Percentiles rank a stretch among this genome's conserved stretches.
These are phyloP conservation scores for Phytophthora brassicae DNA, from an alignment of 352 stramenopile genomes.

Conservation along the genomic window DNA sequence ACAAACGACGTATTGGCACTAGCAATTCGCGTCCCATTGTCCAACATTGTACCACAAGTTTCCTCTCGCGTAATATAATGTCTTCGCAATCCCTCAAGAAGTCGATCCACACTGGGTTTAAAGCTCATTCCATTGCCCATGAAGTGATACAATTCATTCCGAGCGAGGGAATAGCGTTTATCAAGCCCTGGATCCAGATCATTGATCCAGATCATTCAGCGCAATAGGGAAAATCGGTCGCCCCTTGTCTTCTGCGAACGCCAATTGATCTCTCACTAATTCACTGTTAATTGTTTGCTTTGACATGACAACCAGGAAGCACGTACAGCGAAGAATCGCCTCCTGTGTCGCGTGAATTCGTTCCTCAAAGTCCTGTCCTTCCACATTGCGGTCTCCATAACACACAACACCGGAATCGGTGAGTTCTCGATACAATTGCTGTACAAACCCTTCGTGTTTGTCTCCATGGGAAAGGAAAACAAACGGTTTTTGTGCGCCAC, in stretches of 20 bases:
- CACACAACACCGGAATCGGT: slow-evolving; percentile 52
- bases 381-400: slow-evolving; percentile 68
- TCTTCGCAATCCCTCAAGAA: slow-evolving; percentile 47
- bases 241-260: slow-evolving; percentile 83
- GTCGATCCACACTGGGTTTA: slow-evolving; percentile 53
- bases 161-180: slow-evolving; percentile 80
- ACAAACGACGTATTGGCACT: slow-evolving; percentile 49
- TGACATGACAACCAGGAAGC: slow-evolving; percentile 80
- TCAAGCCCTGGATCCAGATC: slow-evolving; percentile 73
- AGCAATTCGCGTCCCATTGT: slow-evolving; percentile 31
- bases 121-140: slow-evolving; percentile 74
- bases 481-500: slow-evolving; percentile 44
- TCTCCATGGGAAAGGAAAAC: slow-evolving; percentile 83
- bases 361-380: slow-evolving; percentile 63
- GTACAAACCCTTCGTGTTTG: slow-evolving; percentile 69
- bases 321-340: slow-evolving; percentile 76
- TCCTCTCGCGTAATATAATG: slow-evolving; percentile 30
- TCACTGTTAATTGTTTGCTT: slow-evolving; percentile 69
- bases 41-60: slow-evolving; percentile 10
- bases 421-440: slow-evolving; percentile 64
- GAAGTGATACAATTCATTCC: slow-evolving; percentile 83
- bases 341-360: slow-evolving; percentile 80
- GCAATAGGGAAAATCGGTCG: slow-evolving; percentile 80
- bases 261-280: slow-evolving; percentile 80
- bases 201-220: slow-evolving; percentile 78